Evolutionary conservation across 2,329 filamentous ascomycete species (phyloP), one percentile per base, ranked within the genome.

Genomic region (Pestalotiopsis fici): DNA sequence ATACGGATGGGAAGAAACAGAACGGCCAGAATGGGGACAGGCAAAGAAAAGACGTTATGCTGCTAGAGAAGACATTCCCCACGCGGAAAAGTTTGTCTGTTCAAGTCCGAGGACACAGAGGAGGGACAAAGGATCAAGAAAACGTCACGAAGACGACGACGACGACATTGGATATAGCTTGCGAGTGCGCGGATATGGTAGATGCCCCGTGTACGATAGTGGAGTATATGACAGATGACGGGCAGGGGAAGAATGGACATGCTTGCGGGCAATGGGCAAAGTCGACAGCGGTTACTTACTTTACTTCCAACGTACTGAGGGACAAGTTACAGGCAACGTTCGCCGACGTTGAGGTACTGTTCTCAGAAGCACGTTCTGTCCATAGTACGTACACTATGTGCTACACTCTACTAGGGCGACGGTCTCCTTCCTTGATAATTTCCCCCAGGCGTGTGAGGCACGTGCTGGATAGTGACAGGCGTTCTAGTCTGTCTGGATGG

Each of bases 1-100:
- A n/a, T 21, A 21, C 18, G 9, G 69, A 69, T 68, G 69, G 66
- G 50, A 66, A 64, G 64, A 66, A 71, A 72, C 67, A 70, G 66
- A 72, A 66, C 69, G 64, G 50, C 65, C 67, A 69, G 66, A 67
- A 67, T 11, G 31, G 31, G 11, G 31, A 35, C 31, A 35, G 31
- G 6, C 11, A 35, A 35, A 35, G 31, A 35, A 35, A 6, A 35
- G 6, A 35, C 31, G 31, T 6, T 35, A 35, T 11, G 11, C 31
- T 35, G 31, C 31, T 35, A 35, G 31, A 35, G 31, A 35, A 35
- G 31, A 35, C 7, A 35, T 35, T 11, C 31, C 31, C 31, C 31
- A 11, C 31, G 31, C 7, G 31, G 31, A 35, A 35, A 11, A 35
- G 6, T 35, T 35, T 35, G 31, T 35, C 31, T 35, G 31, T 35